phyloP scores from a whole-genome alignment of 2,329 filamentous ascomycete genomes.

The Colletotrichum higginsianum region DNA sequence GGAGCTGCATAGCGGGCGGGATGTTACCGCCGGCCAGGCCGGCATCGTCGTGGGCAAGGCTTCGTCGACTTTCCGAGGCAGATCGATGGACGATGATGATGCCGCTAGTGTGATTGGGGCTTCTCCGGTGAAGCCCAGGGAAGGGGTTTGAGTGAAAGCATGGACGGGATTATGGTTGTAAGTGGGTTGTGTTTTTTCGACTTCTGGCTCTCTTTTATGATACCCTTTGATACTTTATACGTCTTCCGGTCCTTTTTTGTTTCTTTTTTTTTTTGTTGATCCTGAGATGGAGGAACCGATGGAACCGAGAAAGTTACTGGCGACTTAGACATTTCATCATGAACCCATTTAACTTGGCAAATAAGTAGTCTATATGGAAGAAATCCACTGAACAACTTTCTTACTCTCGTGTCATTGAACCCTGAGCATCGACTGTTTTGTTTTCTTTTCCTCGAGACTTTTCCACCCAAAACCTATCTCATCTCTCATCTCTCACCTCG shows the following conservation, averaged over 20 bases:
- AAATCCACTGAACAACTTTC: neutral
- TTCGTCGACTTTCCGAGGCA: slow-evolving; percentile 33
- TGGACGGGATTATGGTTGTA: neutral
- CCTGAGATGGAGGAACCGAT: neutral
- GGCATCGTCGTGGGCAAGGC: slow-evolving; percentile 48
- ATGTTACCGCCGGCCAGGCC: slow-evolving; percentile 32
- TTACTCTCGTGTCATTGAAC: neutral
- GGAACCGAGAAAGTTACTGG: neutral
- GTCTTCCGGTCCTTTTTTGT: neutral
- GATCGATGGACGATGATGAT: slow-evolving; percentile 51
- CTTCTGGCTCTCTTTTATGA: slow-evolving; percentile 39
- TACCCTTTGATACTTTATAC: slow-evolving; percentile 36
- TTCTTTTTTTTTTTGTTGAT: no score
- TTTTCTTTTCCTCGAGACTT: neutral
- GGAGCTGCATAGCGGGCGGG: slow-evolving; percentile 57
- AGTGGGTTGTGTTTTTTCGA: neutral
- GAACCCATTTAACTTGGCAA: neutral
- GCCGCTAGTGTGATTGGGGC: slow-evolving; percentile 53
- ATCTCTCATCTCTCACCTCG: neutral
- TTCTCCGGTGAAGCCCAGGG: slow-evolving; percentile 55
- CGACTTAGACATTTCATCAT: neutral
- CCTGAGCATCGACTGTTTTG: no score
- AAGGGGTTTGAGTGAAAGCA: slow-evolving; percentile 52
- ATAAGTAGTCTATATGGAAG: neutral
- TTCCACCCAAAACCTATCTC: neutral